Base-by-base conservation (phyloP, 805 yeast genomes). In the Ogataea nonfermentans region DNA sequence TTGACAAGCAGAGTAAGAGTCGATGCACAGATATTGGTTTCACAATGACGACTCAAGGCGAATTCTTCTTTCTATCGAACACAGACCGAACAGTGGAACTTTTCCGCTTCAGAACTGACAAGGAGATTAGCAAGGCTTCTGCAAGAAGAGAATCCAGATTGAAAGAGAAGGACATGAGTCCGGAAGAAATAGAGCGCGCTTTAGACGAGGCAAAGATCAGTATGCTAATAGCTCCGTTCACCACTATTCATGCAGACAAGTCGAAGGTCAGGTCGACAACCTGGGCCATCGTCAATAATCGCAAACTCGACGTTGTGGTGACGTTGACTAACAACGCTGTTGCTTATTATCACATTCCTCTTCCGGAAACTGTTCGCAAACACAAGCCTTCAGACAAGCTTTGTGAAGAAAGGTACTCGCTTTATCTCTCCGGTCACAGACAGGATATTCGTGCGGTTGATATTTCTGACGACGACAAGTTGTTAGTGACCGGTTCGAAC, bases 401-500 rank as follows among this genome's bases (percentile, higher is more conserved):
- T 8, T 47, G 62, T 0, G 63, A 59, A 3, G 79, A 74, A 48
- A 64, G 70, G 30, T 76, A 76, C 52, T 62, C 80, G 2, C 69
- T 93, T 15, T 96, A 89, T 35, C 62, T 79, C 29, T 73, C 76
- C 37, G 99, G 99, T 14, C 97, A 90, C 61, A 78, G 97, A 58
- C 79, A 88, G 2, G 99, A 93, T 61, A 73, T 91, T 19, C 74
- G 99, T 53, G 74, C 95, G 4, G 67, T 87, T 56, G 90, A 88
- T 50, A 70, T 93, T 24, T 84, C 95, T 41, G 77, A 79, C 39
- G 96, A 91, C 64, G 78, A 81, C 59, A 79, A 78, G 57, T 66
- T 93, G 42, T 66, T 91, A 29, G 95, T 89, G 3, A 83, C 96
- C 2, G 96, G 96, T 0, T 84, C 96, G 3, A 88, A 89, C 56